A percentile compares a stretch with the other conserved stretches of the same genome.
These are phyloP conservation scores for Talaromyces sp. DNA, from an alignment of 2,329 filamentous ascomycete genomes.

Conservation along the genomic window DNA sequence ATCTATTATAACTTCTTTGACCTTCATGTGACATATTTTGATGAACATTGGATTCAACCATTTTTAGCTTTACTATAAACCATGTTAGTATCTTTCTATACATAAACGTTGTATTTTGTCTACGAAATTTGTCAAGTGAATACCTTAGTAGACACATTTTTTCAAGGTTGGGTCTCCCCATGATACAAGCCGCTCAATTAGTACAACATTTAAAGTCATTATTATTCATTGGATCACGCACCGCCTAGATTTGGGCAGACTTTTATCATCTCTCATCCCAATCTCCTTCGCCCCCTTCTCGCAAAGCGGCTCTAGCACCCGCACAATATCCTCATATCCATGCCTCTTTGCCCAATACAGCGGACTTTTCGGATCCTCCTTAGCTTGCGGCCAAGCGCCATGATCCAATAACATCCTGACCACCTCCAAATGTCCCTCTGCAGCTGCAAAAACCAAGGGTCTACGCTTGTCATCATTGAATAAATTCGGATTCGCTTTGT, in stretches of 20 bases:
- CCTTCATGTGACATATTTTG: not conserved
- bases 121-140: no score
- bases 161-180: no score
- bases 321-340: not conserved
- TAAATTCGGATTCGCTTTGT: no score
- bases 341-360: not conserved
- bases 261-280: not conserved
- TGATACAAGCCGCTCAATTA: no score
- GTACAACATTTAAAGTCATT: no score
- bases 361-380: not conserved
- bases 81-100: not conserved
- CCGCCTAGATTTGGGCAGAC: not conserved
- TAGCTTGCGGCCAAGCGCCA: not conserved
- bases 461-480: not conserved
- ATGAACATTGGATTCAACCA: not conserved
- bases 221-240: not conserved
- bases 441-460: not conserved
- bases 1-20: not conserved
- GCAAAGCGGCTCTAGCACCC: not conserved
- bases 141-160: no score
- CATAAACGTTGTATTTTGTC: not conserved
- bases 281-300: not conserved
- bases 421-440: not conserved
- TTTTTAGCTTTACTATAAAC: not conserved
- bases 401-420: not conserved